Percentiles rank a stretch among this genome's conserved stretches.
phyloP scores from a whole-genome alignment of 352 stramenopile genomes.

The Phytophthora citricola region DNA sequence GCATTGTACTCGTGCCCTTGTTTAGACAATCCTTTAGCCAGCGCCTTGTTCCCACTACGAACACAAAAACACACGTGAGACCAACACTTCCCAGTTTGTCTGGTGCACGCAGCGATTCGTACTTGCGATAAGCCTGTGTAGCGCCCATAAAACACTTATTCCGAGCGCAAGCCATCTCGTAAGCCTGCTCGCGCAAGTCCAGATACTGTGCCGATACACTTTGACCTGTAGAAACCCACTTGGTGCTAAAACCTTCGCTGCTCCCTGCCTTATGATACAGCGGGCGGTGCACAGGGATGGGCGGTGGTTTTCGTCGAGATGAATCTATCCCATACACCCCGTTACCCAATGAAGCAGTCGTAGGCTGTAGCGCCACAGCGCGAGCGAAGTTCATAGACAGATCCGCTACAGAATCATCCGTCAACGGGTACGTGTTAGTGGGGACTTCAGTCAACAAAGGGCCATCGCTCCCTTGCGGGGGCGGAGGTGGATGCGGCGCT shows the following conservation, averaged over 20 bases:
- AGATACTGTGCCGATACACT: slow-evolving; percentile 75
- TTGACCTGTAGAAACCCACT: slow-evolving; percentile 73
- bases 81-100: not conserved
- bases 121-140: slow-evolving; percentile 85
- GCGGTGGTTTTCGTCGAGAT: slow-evolving; percentile 25
- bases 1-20: slow-evolving; percentile 84
- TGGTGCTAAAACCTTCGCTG: slow-evolving; percentile 41
- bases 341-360: slow-evolving; percentile 5
- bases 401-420: slow-evolving; percentile 37
- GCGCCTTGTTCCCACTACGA: slow-evolving; percentile 70
- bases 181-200: slow-evolving; percentile 78
- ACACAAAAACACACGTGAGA: slow-evolving; percentile 31
- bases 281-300: slow-evolving; percentile 36
- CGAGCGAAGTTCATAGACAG: slow-evolving; percentile 83
- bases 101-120: slow-evolving; percentile 16
- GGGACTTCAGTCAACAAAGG: slow-evolving; percentile 6
- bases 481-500: slow-evolving; percentile 11
- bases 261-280: slow-evolving; percentile 67
- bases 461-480: slow-evolving; percentile 13
- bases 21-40: slow-evolving; percentile 75
- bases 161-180: slow-evolving; percentile 78
- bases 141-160: slow-evolving; percentile 91
- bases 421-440: slow-evolving; percentile 28
- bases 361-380: slow-evolving; percentile 65
- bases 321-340: slow-evolving; percentile 26